Conservation (phyloP, 2,329 filamentous ascomycete genomes). For the Pseudogymnoascus sp. region DNA sequence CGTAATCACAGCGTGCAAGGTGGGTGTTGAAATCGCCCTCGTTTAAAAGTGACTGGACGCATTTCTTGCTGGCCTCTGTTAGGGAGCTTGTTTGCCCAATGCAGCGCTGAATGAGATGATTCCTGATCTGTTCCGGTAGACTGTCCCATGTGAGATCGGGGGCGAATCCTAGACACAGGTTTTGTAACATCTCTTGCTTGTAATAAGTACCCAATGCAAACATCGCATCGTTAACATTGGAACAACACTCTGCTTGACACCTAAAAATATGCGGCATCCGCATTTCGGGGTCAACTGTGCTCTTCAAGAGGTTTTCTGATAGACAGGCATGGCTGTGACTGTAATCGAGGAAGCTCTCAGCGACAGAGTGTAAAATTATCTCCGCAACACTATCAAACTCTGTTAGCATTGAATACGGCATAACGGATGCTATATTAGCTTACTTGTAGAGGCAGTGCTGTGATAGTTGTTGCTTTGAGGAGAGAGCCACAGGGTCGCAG, state of each 20-base stretch:
- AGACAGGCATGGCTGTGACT: conserved; percentile 31
- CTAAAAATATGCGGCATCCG: conserved; percentile 12
- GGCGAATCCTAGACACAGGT: conserved; percentile 42
- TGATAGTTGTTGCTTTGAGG: conserved; percentile 15
- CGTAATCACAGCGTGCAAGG: conserved; percentile 41
- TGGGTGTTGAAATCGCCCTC: conserved; percentile 35
- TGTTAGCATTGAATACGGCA: no score
- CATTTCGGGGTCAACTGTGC: conserved; percentile 27
- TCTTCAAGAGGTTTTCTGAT: conserved; percentile 33
- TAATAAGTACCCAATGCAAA: no score
- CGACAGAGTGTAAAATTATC: conserved; percentile 17
- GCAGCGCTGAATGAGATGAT: conserved; percentile 39
- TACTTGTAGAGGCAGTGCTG: conserved; percentile 8
- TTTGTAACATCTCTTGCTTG: conserved; percentile 34
- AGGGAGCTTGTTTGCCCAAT: conserved; percentile 35
- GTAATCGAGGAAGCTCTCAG: conserved; percentile 18
- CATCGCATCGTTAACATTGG: no score
- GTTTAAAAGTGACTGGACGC: conserved; percentile 30
- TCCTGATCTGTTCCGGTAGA: conserved; percentile 39
- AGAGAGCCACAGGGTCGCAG: conserved; percentile 19
- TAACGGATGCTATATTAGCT: no score
- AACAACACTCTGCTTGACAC: no score
- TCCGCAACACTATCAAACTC: conserved; percentile 15
- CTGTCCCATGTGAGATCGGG: conserved; percentile 44
- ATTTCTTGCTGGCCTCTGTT: conserved; percentile 22